phyloP scores from a whole-genome alignment of 805 yeast genomes.

The Hanseniaspora nectarophila region DNA sequence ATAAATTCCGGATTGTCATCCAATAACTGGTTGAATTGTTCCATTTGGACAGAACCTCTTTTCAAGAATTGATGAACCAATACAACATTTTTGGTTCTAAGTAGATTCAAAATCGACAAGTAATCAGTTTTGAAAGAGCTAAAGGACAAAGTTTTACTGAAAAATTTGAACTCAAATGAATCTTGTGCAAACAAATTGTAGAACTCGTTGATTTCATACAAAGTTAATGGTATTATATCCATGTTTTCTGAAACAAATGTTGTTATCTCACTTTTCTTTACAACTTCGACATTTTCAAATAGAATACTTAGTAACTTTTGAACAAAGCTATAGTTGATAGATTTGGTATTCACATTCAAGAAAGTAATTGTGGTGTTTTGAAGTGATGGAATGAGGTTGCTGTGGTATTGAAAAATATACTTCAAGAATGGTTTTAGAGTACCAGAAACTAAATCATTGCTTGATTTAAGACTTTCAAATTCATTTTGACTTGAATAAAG shows the following conservation, averaged over 20 bases:
- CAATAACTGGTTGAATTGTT: neutral
- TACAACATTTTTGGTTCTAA: slow-evolving; percentile 3
- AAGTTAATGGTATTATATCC: neutral
- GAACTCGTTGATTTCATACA: slow-evolving; percentile 6
- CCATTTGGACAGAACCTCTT: slow-evolving; percentile 2
- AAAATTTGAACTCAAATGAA: neutral
- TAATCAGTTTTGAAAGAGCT: neutral
- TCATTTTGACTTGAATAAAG: neutral
- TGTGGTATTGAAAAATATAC: neutral
- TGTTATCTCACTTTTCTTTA: neutral
- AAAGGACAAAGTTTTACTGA: neutral
- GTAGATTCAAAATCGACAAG: neutral
- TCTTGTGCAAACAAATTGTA: neutral
- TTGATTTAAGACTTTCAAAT: neutral
- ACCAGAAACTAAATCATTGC: neutral
- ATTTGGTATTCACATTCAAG: neutral
- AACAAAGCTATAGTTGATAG: neutral
- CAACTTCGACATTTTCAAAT: neutral
- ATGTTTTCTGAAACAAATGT: neutral
- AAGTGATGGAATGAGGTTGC: neutral
- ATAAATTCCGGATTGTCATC: neutral
- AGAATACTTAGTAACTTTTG: neutral
- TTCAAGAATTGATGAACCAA: neutral
- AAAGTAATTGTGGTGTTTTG: neutral
- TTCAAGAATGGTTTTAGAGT: neutral